Evolutionary conservation across 1,284 basidiomycete genomes (phyloP).

Genomic region (Sanghuangporus sanghuang): DNA sequence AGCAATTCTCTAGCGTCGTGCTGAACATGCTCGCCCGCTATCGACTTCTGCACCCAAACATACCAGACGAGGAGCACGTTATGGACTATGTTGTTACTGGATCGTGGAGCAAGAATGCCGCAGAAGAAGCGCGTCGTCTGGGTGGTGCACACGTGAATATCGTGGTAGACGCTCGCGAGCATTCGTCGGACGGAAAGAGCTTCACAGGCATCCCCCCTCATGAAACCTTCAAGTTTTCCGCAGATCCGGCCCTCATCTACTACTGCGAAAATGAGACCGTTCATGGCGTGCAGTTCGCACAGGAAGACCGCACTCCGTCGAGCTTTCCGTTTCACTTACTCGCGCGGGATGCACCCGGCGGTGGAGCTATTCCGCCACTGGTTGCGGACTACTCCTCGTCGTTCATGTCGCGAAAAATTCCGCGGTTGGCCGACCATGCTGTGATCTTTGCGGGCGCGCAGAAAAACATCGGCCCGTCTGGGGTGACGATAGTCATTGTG

Average conservation of each 20-base stretch:
- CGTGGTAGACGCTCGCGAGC: conserved; percentile 59
- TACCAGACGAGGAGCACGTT: conserved; percentile 46
- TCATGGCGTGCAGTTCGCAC: conserved; percentile 88
- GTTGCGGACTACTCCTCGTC: conserved; percentile 97
- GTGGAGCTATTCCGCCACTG: conserved; percentile 62
- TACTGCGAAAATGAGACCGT: conserved; percentile 99
- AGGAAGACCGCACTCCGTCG: conserved; percentile 34
- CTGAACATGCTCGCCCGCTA: conserved; percentile 85
- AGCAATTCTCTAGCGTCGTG: conserved; percentile 86
- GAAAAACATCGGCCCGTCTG: conserved; percentile 97
- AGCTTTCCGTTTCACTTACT: conserved; percentile 88
- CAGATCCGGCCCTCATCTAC: conserved; percentile 84
- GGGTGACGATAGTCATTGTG: conserved; percentile 90
- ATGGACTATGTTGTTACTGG: conserved; percentile 91
- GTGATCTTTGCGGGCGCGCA: conserved; percentile 98
- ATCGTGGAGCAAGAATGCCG: conserved; percentile 86
- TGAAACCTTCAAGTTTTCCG: conserved; percentile 73
- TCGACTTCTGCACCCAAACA: conserved; percentile 59
- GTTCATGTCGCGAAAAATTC: conserved; percentile 95
- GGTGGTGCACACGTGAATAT: conserved; percentile 56
- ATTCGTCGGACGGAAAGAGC: conserved; percentile 59
- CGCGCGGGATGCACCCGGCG: conserved; percentile 35
- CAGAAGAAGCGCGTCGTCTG: conserved; percentile 73
- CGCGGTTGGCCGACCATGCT: conserved; percentile 81
- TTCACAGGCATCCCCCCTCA: conserved; percentile 82